Evolutionary conservation across 257 asterid species (phyloP).

Genomic region (Jaltomata sinuosa): DNA sequence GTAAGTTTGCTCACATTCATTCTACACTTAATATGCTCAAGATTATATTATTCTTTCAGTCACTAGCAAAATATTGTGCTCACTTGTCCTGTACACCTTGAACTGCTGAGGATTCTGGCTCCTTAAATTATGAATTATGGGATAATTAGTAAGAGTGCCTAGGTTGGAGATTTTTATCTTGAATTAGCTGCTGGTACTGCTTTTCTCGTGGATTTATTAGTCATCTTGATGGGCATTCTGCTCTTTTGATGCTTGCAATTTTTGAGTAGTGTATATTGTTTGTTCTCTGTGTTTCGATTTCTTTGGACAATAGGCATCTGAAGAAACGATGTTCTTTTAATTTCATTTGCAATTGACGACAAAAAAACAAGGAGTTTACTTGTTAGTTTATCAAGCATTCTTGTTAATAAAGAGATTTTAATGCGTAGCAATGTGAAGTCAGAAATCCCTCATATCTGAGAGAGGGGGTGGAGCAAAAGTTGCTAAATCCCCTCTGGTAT

Average conservation of each 20-base stretch:
- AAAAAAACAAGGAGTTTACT: background rate
- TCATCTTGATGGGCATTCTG: background rate
- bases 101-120: background rate
- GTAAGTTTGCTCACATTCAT: slow-evolving; percentile 34
- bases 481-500: background rate
- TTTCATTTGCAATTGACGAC: background rate
- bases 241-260: background rate
- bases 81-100: background rate
- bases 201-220: background rate
- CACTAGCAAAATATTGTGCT: background rate
- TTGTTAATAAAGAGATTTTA: background rate
- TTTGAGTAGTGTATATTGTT: background rate
- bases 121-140: background rate
- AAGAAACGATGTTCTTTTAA: background rate
- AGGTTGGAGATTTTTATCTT: background rate
- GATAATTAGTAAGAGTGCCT: background rate
- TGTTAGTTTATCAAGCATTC: background rate
- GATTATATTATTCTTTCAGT: background rate
- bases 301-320: background rate
- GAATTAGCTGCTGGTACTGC: background rate
- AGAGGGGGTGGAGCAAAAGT: background rate
- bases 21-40: background rate
- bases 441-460: background rate
- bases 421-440: background rate
- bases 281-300: background rate